Base-by-base conservation (phyloP, 2,329 filamentous ascomycete species). In the Septoria petroselini region DNA sequence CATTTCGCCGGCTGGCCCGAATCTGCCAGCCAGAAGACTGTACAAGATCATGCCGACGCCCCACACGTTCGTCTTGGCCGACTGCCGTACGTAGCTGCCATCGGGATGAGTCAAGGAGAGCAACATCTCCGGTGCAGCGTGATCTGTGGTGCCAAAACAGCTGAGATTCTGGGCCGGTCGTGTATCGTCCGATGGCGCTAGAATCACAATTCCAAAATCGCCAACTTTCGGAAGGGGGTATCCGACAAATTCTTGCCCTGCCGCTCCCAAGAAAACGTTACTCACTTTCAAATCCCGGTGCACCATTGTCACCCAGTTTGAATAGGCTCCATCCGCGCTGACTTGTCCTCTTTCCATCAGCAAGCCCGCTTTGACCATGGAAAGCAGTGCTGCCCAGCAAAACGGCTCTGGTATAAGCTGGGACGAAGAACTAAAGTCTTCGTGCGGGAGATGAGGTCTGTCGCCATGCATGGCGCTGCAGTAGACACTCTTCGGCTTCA, bases 1-100 rank as follows among this genome's bases (percentile, higher is more conserved):
- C 6, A 17, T n/a, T 25, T 41, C 25, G 11, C 19, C 25, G 12
- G 17, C 25, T 27, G 42, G 42, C 7, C 47, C 47, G 21, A 43
- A 27, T 33, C 44, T 12, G 7, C 34, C 29, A 21, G 41, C 31
- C 9, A 50, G 21, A 9, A 57, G 41, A 23, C 23, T 34, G 38
- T 47, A 48, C 48, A 57, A 47, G 2, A 49, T 40, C 15, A 52
- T 50, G 18, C 52, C 54, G 6, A 55, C 54, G 34, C 49, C 49
- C 33, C 30, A 57, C 14, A 57, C 54, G 25, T 57, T 50, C 6
- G 54, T 54, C 23, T 52, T 55, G 27, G 47, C 41, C 34, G 35
- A 50, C 27, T 31, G 14, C 11, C 35, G 15, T 35, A 18, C 29
- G 45, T n/a, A n/a, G n/a, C n/a, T n/a, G n/a, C n/a, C n/a, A n/a